Evolutionary conservation across 2,329 filamentous ascomycete species (phyloP).

Genomic region (Talaromyces sp.): DNA sequence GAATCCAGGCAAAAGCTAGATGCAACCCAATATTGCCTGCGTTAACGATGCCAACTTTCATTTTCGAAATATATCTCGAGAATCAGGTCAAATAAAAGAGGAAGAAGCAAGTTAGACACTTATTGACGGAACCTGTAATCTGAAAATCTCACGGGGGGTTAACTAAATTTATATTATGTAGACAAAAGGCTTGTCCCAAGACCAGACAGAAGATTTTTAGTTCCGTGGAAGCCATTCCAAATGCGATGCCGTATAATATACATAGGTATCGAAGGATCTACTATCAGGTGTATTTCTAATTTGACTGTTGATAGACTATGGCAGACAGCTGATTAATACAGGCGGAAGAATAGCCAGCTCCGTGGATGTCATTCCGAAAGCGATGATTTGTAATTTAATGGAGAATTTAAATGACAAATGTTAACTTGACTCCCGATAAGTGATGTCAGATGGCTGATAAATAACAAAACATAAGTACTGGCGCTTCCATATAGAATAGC

Average conservation of each 20-base stretch:
- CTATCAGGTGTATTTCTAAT: no score
- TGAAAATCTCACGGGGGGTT: no score
- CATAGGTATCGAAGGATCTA: no score
- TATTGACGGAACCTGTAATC: neutral
- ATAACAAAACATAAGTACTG: no score
- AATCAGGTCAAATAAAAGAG: neutral
- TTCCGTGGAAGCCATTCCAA: neutral
- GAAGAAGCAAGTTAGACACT: neutral
- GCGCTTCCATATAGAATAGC: neutral
- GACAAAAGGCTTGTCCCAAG: neutral
- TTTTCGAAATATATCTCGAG: neutral
- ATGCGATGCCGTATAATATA: no score
- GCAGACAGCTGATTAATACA: no score
- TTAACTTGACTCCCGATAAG: neutral
- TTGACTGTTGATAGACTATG: no score
- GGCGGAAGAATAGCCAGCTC: no score
- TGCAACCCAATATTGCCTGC: neutral
- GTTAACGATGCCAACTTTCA: neutral
- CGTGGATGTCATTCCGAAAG: neutral
- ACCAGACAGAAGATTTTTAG: no score
- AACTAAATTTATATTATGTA: no score
- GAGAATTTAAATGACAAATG: neutral
- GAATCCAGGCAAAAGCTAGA: neutral
- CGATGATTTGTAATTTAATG: neutral
- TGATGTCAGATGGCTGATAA: neutral